A percentile compares a stretch with the other conserved stretches of the same genome.
phyloP scores from a whole-genome alignment of 225 moss, liverwort and hornwort species.

The Polytrichum commune region DNA sequence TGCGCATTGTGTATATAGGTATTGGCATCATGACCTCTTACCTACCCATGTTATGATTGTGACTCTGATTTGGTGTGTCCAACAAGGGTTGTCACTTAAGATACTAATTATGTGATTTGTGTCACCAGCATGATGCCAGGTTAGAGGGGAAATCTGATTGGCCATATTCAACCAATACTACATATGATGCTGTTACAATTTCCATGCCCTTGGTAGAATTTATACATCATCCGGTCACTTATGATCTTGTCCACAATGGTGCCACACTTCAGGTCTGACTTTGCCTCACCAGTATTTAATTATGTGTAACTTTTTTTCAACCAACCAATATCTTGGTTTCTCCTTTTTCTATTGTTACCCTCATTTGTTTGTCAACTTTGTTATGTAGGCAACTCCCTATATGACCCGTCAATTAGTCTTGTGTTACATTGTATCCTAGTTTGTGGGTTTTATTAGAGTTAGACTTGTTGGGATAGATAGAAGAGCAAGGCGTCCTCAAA shows the following conservation, averaged over 20 bases:
- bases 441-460: neutral
- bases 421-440: neutral
- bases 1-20: too few species aligned
- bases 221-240: conserved; percentile 55
- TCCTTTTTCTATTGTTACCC: too few species aligned
- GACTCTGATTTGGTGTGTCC: too few species aligned
- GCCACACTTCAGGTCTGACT: conserved; percentile 62
- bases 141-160: conserved; percentile 37
- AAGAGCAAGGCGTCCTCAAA: neutral
- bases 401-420: neutral
- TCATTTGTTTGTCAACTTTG: too few species aligned
- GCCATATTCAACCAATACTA: conserved; percentile 41
- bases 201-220: conserved; percentile 63
- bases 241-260: conserved; percentile 73
- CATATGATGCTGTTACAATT: conserved; percentile 61
- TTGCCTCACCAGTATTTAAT: neutral
- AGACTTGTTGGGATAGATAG: too few species aligned
- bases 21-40: too few species aligned
- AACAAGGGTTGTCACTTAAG: neutral
- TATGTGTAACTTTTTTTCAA: too few species aligned
- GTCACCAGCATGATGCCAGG: conserved; percentile 57
- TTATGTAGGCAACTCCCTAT: too few species aligned
- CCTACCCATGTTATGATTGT: too few species aligned
- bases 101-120: conserved; percentile 23
- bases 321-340: too few species aligned